These are phyloP conservation scores for Pseudomonodictys pantanalensis DNA, from an alignment of 495 filamentous ascomycete genomes.

Conservation along the genomic window DNA sequence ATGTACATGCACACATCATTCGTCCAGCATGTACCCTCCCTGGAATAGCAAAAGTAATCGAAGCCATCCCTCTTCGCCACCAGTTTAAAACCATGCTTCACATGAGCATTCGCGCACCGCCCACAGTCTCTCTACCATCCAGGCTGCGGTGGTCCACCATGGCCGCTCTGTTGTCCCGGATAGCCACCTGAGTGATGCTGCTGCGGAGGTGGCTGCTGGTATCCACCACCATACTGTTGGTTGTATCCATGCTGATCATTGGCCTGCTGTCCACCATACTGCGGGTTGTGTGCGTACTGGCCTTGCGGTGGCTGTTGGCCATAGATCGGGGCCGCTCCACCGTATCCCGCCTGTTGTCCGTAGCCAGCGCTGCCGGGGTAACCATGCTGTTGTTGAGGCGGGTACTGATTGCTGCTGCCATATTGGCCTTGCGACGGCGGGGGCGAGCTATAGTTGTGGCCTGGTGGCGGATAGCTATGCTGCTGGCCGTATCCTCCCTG, in stretches of 20 bases:
- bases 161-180: conserved; percentile 2
- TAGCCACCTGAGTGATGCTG: no score
- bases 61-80: no score
- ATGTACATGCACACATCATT: no score
- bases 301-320: neutral
- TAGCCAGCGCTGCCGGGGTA: conserved; percentile 3
- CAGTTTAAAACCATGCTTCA: no score
- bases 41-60: no score
- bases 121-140: no score
- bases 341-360: conserved; percentile 23
- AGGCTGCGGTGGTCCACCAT: conserved; percentile 11
- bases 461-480: conserved; percentile 14
- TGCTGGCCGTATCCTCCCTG: conserved; percentile 24
- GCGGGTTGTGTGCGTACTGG: neutral
- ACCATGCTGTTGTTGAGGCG: neutral
- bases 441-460: conserved; percentile 1
- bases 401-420: conserved; percentile 3
- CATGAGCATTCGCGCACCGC: no score
- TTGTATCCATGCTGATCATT: conserved; percentile 8
- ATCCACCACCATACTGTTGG: neutral
- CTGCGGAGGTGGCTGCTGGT: neutral
- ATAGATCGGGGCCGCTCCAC: conserved; percentile 5
- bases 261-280: neutral
- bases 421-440: neutral
- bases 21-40: no score